Evolutionary conservation across 2,329 filamentous ascomycete genomes (phyloP).

Genomic region (Tolypocladium inflatum): DNA sequence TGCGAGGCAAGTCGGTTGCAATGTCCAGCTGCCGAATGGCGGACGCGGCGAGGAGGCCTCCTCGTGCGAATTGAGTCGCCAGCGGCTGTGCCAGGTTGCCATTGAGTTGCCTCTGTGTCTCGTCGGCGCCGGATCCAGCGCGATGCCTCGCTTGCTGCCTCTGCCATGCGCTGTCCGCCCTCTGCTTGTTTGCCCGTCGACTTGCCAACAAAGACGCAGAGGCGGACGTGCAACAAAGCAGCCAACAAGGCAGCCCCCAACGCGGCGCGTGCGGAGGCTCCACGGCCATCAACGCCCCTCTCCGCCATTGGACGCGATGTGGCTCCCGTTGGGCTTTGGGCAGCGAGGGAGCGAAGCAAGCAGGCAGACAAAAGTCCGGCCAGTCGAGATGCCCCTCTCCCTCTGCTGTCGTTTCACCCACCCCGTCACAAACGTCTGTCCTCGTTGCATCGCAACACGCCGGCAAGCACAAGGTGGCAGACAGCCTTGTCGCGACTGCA

Average conservation of each 20-base stretch:
- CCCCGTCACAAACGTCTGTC: not conserved
- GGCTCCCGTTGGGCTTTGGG: not conserved
- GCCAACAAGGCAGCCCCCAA: not conserved
- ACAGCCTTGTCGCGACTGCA: not conserved
- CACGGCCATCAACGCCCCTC: not conserved
- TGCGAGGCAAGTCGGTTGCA: too few species aligned
- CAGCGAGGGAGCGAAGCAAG: not conserved
- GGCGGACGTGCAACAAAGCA: not conserved
- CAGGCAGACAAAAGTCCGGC: not conserved
- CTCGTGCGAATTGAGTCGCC: not conserved
- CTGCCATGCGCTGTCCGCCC: not conserved
- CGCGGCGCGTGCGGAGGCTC: not conserved
- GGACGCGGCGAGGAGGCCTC: not conserved
- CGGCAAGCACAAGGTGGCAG: not conserved
- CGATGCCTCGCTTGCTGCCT: not conserved
- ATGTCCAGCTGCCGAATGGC: not conserved
- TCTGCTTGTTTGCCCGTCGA: not conserved
- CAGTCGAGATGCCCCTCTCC: not conserved
- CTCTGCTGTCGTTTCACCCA: too few species aligned
- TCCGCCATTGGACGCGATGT: not conserved
- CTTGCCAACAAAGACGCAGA: not conserved
- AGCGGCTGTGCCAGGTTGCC: not conserved
- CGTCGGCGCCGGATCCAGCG: not conserved
- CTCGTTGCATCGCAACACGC: not conserved
- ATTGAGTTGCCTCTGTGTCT: not conserved